phyloP scores from a whole-genome alignment of 345 rosid genomes.

The Eucalyptus leucophloia region DNA sequence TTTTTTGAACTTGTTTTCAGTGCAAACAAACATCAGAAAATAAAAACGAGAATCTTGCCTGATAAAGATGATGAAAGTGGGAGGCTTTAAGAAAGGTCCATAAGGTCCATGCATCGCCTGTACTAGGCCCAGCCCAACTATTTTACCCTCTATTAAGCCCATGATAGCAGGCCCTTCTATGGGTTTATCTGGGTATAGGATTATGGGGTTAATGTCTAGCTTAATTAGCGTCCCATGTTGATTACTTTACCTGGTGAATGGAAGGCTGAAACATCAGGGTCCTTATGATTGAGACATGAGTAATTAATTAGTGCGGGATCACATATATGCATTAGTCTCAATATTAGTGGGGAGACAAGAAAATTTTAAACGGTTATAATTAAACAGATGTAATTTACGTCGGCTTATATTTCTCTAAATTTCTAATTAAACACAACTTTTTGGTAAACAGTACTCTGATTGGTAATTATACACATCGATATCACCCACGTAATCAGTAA shows the following conservation, averaged over 20 bases:
- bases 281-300: neutral
- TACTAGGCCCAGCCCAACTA: neutral
- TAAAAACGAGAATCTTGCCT: neutral
- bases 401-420: neutral
- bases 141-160: neutral
- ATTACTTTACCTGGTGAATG: neutral
- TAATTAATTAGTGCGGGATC: neutral
- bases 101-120: neutral
- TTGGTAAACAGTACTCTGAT: neutral
- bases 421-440: neutral
- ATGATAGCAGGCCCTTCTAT: neutral
- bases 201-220: neutral
- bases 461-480: neutral
- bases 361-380: neutral
- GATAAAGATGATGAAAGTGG: neutral
- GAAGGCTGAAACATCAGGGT: neutral
- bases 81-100: neutral
- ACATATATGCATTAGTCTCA: neutral
- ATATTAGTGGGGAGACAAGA: neutral
- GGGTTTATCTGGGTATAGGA: neutral
- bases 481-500: neutral
- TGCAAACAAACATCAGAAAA: neutral
- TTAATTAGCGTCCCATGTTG: neutral
- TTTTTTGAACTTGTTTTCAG: neutral
- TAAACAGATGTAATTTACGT: neutral